These are phyloP conservation scores for Lepidium didymum DNA, from an alignment of 345 rosid genomes.

Conservation along the genomic window DNA sequence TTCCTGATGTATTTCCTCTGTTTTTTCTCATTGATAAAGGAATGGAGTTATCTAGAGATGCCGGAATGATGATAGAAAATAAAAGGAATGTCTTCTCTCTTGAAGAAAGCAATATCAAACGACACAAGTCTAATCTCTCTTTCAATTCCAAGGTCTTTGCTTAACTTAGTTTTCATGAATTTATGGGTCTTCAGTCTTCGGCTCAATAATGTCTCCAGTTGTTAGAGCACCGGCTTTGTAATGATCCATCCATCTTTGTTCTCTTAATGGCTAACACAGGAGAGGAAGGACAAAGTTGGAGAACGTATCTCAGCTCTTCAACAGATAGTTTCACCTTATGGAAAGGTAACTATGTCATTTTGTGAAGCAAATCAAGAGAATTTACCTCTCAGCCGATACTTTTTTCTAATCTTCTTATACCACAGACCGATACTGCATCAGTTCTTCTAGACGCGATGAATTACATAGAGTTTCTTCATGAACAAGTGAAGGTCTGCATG, in stretches of 20 bases:
- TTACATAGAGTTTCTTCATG: constrained; percentile 88
- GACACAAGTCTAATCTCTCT: constrained; percentile 68
- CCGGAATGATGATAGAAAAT: constrained; percentile 66
- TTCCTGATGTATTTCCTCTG: background rate
- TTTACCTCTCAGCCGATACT: background rate
- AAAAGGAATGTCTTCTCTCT: constrained; percentile 65
- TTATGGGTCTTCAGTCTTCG: background rate
- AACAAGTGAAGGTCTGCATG: constrained; percentile 82
- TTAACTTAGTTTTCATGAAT: background rate
- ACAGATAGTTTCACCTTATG: constrained; percentile 93
- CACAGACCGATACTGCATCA: constrained; percentile 97
- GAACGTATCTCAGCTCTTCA: constrained; percentile 82
- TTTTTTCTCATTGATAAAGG: constrained; percentile 20
- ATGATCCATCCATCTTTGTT: background rate
- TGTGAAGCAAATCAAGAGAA: background rate
- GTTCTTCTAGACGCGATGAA: constrained; percentile 81
- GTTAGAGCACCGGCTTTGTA: background rate
- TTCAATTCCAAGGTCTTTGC: constrained; percentile 63
- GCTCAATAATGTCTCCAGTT: background rate
- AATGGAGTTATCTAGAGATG: constrained; percentile 35
- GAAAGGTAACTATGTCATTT: constrained; percentile 52
- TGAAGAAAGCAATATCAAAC: constrained; percentile 51
- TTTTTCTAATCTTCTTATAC: background rate
- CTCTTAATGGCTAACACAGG: constrained; percentile 35
- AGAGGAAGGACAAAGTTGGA: constrained; percentile 84